These are phyloP conservation scores for Linnemannia schmuckeri DNA, from an alignment of 192 early-diverging fungal species.

Conservation along the genomic window DNA sequence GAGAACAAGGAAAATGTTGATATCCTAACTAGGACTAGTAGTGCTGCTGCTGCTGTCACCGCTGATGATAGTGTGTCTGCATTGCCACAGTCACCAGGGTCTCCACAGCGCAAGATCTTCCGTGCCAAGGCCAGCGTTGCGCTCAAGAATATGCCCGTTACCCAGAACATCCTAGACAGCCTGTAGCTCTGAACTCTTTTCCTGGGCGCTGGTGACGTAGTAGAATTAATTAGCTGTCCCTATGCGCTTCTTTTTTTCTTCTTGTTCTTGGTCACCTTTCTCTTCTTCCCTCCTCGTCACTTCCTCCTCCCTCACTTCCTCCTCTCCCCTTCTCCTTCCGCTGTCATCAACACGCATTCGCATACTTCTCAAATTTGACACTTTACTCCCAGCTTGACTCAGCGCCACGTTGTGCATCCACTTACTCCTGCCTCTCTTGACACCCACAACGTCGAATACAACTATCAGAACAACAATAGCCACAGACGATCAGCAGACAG, in stretches of 20 bases:
- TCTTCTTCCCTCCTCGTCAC: background rate
- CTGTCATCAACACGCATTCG: background rate
- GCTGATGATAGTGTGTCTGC: background rate
- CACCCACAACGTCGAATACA: background rate
- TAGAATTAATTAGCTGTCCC: background rate
- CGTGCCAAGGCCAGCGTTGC: constrained; percentile 8
- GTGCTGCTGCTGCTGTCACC: background rate
- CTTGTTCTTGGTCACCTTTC: background rate
- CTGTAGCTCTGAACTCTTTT: constrained; percentile 11
- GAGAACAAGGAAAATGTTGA: constrained; percentile 24
- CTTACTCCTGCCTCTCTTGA: background rate
- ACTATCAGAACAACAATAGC: background rate
- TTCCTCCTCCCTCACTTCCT: background rate
- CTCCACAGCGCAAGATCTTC: constrained; percentile 11
- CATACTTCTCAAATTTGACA: background rate
- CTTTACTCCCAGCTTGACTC: no score
- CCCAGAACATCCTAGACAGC: constrained; percentile 40
- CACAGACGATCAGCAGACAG: background rate
- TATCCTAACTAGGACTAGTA: background rate
- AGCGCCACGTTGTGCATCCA: no score
- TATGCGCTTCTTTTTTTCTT: background rate
- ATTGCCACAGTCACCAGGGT: background rate
- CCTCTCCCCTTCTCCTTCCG: background rate
- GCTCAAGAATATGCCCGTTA: constrained; percentile 23
- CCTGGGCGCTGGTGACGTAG: background rate